A percentile compares a stretch with the other conserved stretches of the same genome.
Conservation (phyloP, 202 grass and related monocot genomes). For the Eragrostis tef region DNA sequence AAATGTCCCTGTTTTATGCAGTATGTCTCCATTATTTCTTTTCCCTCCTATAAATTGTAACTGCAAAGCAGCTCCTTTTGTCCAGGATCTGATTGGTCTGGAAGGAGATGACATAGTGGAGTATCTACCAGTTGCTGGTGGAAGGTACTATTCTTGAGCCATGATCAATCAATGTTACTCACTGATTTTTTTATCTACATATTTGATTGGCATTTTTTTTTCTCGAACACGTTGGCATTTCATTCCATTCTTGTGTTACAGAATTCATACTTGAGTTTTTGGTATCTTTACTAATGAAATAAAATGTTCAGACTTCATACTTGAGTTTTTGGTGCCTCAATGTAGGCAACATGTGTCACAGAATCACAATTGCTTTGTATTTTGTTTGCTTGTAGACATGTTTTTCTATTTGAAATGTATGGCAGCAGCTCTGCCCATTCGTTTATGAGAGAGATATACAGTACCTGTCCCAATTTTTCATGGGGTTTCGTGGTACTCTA, state of each 20-base stretch:
- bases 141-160: conserved; percentile 65
- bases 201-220: conserved; percentile 5
- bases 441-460: background rate
- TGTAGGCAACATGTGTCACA: conserved; percentile 5
- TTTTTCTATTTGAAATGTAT: background rate
- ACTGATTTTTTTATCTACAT: conserved; percentile 36
- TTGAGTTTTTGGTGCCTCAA: conserved; percentile 16
- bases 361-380: background rate
- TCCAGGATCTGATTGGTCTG: conserved; percentile 83
- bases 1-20: conserved; percentile 86
- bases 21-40: conserved; percentile 55
- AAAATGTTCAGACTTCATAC: background rate
- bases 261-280: conserved; percentile 22
- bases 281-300: conserved; percentile 30
- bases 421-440: background rate
- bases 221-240: background rate
- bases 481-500: background rate
- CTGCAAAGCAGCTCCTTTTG: conserved; percentile 36
- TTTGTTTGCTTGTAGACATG: conserved; percentile 11
- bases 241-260: conserved; percentile 29
- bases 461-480: background rate
- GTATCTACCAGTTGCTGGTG: conserved; percentile 82
- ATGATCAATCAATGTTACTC: conserved; percentile 37
- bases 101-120: conserved; percentile 68
- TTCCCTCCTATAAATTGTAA: conserved; percentile 6